Evolutionary conservation across 2,329 filamentous ascomycete genomes (phyloP), one percentile per base, ranked within the genome.

Genomic region (Immersiporthe knoxdaviesiana): DNA sequence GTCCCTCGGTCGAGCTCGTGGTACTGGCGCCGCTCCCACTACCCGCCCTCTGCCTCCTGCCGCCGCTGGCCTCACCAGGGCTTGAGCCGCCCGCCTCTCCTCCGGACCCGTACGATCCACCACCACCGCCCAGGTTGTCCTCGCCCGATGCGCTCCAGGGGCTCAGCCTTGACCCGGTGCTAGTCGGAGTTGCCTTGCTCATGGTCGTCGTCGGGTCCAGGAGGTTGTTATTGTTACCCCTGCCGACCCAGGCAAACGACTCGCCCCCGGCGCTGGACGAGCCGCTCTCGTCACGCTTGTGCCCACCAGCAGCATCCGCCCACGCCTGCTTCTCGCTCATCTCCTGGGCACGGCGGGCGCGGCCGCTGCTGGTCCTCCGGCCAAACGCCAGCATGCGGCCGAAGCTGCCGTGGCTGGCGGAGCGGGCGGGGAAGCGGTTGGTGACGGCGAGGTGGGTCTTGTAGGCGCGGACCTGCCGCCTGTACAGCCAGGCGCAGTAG

Each of bases 401-500:
- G 79, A 71, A 75, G 68, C 78, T 70, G 66, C 71, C 73, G 68
- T 81, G 79, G 52, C 80, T 82, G 27, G 80, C 79, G n/a, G 80
- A 69, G 5, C 69, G 69, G 5, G 69, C 69, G 14, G 69, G 69
- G 64, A 71, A 86, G 4, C 85, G 83, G 74, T 92, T 90, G 1
- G 86, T 82, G 74, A 90, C 86, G 1, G 88, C 87, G 41, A 92
- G 85, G 76, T 93, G 91, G 44, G 85, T 82, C 78, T 90, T 90
- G 82, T 93, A 94, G 12, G 91, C 85, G 39, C 81, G 79, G 21
- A 93, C 85, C 77, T 92, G 91, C 63, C 89, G 89, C 37, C 90
- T 85, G 81, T 93, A 93, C 10, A 94, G 81, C 87, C 89, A 93
- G 24, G 87, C 85, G 78, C 90, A 92, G 81, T 91, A 92, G 60